These are phyloP conservation scores for Sphaerulina populicola DNA, from an alignment of 2,329 filamentous ascomycete genomes.

Conservation along the genomic window DNA sequence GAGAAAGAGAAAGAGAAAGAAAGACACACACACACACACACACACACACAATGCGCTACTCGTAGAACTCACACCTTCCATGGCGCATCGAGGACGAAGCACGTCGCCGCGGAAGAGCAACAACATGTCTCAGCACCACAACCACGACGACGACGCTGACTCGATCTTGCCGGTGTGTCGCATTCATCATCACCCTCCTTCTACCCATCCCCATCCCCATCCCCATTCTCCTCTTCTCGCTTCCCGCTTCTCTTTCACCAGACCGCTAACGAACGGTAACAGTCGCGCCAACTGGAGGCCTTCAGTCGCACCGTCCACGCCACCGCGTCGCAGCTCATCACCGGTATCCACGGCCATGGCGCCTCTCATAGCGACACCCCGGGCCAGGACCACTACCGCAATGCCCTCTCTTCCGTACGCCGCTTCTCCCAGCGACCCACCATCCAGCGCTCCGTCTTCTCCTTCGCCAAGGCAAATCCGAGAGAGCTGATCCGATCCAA, in stretches of 20 bases:
- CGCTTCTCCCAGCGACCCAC: constrained; percentile 76
- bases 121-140: constrained; percentile 11
- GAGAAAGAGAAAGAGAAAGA: too few relatives aligned
- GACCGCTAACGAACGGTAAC: constrained; percentile 1
- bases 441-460: constrained; percentile 83
- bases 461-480: constrained; percentile 83
- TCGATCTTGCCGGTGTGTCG: constrained; percentile 19
- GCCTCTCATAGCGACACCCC: constrained; percentile 43
- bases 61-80: constrained; percentile 1
- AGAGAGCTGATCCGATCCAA: constrained; percentile 87
- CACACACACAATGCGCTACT: too few relatives aligned
- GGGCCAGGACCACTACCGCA: constrained; percentile 61
- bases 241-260: not conserved
- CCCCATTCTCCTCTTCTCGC: too few relatives aligned
- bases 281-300: constrained; percentile 83
- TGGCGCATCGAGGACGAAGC: constrained; percentile 27
- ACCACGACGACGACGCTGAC: constrained; percentile 26
- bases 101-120: constrained; percentile 24
- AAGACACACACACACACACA: too few relatives aligned
- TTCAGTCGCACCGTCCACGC: constrained; percentile 92
- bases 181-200: not conserved
- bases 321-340: constrained; percentile 81
- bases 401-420: constrained; percentile 80
- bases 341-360: constrained; percentile 22
- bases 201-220: not conserved